Conservation (phyloP, 441 rosid genomes). For the Sinapis alba region DNA sequence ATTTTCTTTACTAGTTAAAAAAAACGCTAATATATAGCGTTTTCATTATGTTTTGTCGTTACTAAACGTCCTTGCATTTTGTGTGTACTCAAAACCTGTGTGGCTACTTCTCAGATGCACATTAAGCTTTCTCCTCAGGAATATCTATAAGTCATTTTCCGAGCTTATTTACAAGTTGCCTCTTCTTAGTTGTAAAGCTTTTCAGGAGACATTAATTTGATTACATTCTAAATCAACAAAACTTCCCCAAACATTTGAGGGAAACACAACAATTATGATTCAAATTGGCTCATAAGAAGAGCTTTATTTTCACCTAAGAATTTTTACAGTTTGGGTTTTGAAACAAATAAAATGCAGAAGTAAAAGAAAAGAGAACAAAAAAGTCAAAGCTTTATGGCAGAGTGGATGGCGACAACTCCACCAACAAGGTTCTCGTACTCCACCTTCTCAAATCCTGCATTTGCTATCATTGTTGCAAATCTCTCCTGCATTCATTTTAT, state of each 20-base stretch:
- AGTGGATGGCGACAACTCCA: constrained; percentile 93
- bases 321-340: constrained; percentile 8
- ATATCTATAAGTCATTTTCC: too few species aligned
- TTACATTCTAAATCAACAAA: background rate
- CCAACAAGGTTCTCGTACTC: constrained; percentile 94
- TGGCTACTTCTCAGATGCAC: background rate
- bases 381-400: constrained; percentile 71
- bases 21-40: constrained; percentile 9
- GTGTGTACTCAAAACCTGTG: background rate
- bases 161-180: too few species aligned
- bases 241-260: too few species aligned
- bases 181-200: too few species aligned
- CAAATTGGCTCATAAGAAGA: background rate
- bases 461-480: constrained; percentile 85
- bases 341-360: background rate
- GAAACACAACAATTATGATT: background rate
- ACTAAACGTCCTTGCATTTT: background rate
- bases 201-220: too few species aligned
- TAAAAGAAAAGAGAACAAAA: background rate
- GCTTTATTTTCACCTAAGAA: background rate
- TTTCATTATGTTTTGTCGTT: background rate
- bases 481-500: constrained; percentile 62
- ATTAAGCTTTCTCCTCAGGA: background rate
- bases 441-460: constrained; percentile 91
- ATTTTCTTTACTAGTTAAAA: constrained; percentile 11